Evolutionary conservation across 2,329 filamentous ascomycete genomes (phyloP), one percentile per base, ranked within the genome.

Genomic region (Sodiomyces alkalinus): DNA sequence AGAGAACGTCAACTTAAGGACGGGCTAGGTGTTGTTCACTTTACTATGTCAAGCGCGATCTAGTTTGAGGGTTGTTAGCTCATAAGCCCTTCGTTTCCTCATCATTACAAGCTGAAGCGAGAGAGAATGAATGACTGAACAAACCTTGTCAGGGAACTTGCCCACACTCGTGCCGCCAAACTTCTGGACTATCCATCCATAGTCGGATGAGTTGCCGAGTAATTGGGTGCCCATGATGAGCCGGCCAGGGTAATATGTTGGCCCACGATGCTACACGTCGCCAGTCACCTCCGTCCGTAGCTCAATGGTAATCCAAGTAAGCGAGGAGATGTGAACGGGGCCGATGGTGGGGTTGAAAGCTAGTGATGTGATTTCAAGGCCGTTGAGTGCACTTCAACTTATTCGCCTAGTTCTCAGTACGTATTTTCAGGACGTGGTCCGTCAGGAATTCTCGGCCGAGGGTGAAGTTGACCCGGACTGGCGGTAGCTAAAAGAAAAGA

Each of bases 91-190:
- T n/a, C n/a, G n/a, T n/a, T n/a, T n/a, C n/a, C n/a, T n/a, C n/a
- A n/a, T n/a, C n/a, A n/a, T n/a, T n/a, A n/a, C n/a, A n/a, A 17
- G 23, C 12, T 17, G 14, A 15, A 7, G 23, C 17, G 23, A 25
- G 22, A 17, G 23, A 7, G 16, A 11, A 25, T 13, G 14, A n/a
- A 22, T 22, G 20, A 22, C 7, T 26, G 9, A 19, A 53, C 56
- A 33, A 46, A 68, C 63, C 55, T 78, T 77, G 41, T 71, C 67
- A 29, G 86, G 77, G 45, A 92, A 93, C 57, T 96, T 96, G 43
- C 87, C 90, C 28, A 96, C 80, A 48, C 82, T 92, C 29, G 87
- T 98, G 28, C 87, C 87, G 37, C 86, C 86, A 52, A 92, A 93
- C 55, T 94, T 94, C 52, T 93, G 85, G 28, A 94, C 80, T 17